These are phyloP conservation scores for Talaromyces adpressus DNA, from an alignment of 495 filamentous ascomycete genomes.

Conservation along the genomic window DNA sequence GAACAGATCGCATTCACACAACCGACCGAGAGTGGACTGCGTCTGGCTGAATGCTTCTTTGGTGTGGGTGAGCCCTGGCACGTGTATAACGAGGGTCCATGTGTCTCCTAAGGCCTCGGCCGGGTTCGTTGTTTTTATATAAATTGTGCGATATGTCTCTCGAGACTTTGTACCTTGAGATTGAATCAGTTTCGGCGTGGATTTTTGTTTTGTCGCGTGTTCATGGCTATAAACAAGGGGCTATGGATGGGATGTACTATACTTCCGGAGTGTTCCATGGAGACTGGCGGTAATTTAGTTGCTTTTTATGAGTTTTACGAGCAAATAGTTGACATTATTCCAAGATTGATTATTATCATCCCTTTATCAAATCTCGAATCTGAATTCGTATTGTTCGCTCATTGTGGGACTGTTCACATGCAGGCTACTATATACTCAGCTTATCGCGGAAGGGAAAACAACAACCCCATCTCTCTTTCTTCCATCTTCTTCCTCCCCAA, in stretches of 20 bases:
- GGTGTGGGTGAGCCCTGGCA: slow-evolving; percentile 42
- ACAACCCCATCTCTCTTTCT: slow-evolving; percentile 10
- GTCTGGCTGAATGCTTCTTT: slow-evolving; percentile 59
- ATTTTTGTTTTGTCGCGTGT: not conserved
- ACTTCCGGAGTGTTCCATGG: not conserved
- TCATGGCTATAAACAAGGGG: not conserved
- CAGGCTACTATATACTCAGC: slow-evolving; percentile 3
- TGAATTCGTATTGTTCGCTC: not conserved
- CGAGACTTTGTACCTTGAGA: not conserved
- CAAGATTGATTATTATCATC: not conserved
- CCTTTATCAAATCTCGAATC: not conserved
- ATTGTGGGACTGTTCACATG: slow-evolving; percentile 1
- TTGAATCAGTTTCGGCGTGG: not conserved
- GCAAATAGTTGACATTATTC: not conserved
- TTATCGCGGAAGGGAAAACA: not conserved
- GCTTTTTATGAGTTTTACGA: not conserved
- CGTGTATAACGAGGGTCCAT: slow-evolving; percentile 41
- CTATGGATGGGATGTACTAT: not conserved
- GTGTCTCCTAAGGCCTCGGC: not conserved
- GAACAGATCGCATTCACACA: slow-evolving; percentile 64
- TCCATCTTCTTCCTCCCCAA: slow-evolving; percentile 11
- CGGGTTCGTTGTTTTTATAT: slow-evolving; percentile 4
- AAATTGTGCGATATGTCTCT: not conserved
- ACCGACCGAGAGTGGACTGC: slow-evolving; percentile 62
- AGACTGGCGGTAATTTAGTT: not conserved